Evolutionary conservation across 495 filamentous ascomycete genomes (phyloP), one percentile per base, ranked within the genome.

Genomic region (Trichoderma gamsii): DNA sequence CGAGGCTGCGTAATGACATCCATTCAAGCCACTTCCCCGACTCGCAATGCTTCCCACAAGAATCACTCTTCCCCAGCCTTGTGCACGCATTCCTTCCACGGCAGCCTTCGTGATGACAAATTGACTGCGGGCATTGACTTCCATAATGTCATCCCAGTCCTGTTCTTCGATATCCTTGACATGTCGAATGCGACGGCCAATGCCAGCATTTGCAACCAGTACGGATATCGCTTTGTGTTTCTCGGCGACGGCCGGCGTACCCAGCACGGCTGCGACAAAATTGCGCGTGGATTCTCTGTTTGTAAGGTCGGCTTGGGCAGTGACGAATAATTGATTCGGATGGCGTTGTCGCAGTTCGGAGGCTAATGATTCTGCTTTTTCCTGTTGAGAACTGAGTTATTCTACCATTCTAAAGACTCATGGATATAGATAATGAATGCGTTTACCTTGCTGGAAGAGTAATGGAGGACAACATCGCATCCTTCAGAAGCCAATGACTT

Each of bases 71-170:
- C 64, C 64, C 64, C 64, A 66, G 11, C 64, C 64, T 29, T 66
- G 64, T 16, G 64, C 32, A 6, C 41, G 64, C 64, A 66, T 66
- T 9, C 64, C 64, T 21, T 35, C 16, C 8, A 66, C 16, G 3
- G 18, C 41, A 21, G 64, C 9, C n/a, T 43, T 41, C 7, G 64
- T 66, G 25, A 66, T 43, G 18, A 66, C 64, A 43, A 66, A 66
- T 23, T 66, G 64, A 23, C 64, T 66, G 1, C 64, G 35, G 18
- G 18, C 16, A 16, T 66, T 66, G 41, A 66, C 64, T 43, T 66
- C 64, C 64, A 66, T 66, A 3, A 46, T 66, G 35, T 66, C 64
- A 27, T 66, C 64, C 64, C 64, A 66, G 64, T 66, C 64, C 4
- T 66, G 35, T 46, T 66, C 64, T 7, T 66, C 35, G n/a, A 66